Conservation (phyloP, 306 rosid species). For the Lagenaria siceraria region DNA sequence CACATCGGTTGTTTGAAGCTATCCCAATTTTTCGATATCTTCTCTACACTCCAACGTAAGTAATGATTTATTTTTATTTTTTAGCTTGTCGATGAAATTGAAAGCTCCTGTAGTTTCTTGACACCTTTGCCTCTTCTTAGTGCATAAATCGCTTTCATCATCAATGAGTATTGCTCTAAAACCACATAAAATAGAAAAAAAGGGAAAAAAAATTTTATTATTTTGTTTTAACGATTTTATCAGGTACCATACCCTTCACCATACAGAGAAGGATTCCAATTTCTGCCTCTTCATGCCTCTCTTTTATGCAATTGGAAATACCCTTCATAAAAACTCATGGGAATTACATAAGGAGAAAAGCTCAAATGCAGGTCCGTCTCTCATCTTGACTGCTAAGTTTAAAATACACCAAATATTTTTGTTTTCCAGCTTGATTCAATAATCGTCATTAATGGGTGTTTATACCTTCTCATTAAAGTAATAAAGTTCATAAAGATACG, state of each 20-base stretch:
- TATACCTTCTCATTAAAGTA: background rate
- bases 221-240: background rate
- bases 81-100: background rate
- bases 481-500: background rate
- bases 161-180: background rate
- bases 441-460: background rate
- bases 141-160: background rate
- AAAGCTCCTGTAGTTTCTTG: background rate
- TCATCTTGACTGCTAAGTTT: no score
- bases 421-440: background rate
- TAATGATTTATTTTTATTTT: background rate
- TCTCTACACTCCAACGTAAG: conserved; percentile 87
- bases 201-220: background rate
- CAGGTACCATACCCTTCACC: conserved; percentile 85
- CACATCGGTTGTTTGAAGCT: conserved; percentile 39
- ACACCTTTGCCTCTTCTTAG: background rate
- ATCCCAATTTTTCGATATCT: conserved; percentile 55
- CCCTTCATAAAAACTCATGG: conserved; percentile 62
- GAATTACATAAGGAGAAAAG: conserved; percentile 44
- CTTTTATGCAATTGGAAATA: conserved; percentile 67
- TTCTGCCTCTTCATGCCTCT: conserved; percentile 99
- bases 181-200: background rate
- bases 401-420: no score
- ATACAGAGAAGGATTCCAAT: conserved; percentile 53
- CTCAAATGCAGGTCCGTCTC: conserved; percentile 38